These are phyloP conservation scores for Auriscalpium microsporum DNA, from an alignment of 768 basidiomycete species.

Conservation along the genomic window DNA sequence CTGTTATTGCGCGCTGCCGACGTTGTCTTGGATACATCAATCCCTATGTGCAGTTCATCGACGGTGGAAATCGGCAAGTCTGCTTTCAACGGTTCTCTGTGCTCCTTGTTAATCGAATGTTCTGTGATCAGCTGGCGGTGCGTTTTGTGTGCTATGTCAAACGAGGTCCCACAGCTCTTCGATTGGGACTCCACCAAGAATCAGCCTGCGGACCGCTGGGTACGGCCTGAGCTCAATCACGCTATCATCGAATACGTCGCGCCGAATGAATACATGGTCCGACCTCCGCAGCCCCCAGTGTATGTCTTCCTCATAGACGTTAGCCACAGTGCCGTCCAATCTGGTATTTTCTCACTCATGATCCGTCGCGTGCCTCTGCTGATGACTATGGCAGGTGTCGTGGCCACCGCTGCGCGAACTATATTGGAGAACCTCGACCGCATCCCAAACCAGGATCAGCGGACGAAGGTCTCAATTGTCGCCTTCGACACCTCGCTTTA, in stretches of 20 bases:
- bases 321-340: slow-evolving; percentile 84
- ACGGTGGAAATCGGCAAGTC: slow-evolving; percentile 83
- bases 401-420: slow-evolving; percentile 94
- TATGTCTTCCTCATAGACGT: slow-evolving; percentile 98
- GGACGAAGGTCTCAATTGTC: slow-evolving; percentile 89
- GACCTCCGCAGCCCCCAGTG: slow-evolving; percentile 94
- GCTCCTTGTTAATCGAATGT: too few species aligned
- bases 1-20: slow-evolving; percentile 45
- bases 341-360: slow-evolving; percentile 42
- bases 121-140: slow-evolving; percentile 77
- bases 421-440: slow-evolving; percentile 93
- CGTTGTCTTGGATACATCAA: slow-evolving; percentile 51
- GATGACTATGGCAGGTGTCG: slow-evolving; percentile 58
- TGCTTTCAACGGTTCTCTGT: too few species aligned
- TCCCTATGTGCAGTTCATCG: slow-evolving; percentile 61
- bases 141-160: slow-evolving; percentile 97
- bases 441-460: slow-evolving; percentile 87
- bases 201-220: slow-evolving; percentile 93
- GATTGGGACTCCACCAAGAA: slow-evolving; percentile 96
- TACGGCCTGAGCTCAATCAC: slow-evolving; percentile 86
- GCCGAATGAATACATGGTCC: slow-evolving; percentile 98
- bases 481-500: slow-evolving; percentile 89
- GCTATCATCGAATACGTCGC: slow-evolving; percentile 95
- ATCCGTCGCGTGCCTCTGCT: neutral
- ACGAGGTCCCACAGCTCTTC: slow-evolving; percentile 96